These are phyloP conservation scores for Furcasterigmium sp. DNA, from an alignment of 2,329 filamentous ascomycete species.

Conservation along the genomic window DNA sequence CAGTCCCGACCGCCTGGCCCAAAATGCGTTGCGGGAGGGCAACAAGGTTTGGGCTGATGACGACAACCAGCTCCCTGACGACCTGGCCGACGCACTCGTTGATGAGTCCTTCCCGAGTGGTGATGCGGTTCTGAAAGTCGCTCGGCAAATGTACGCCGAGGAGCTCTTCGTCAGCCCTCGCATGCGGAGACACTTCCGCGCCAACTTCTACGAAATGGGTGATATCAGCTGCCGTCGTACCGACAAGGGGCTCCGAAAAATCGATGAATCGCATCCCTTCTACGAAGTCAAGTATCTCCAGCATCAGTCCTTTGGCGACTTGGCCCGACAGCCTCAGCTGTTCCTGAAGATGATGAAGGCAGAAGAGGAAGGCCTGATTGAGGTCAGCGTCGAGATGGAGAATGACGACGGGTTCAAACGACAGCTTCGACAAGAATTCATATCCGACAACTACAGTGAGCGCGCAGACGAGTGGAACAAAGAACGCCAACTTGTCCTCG, in stretches of 20 bases:
- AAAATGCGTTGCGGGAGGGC: conserved; percentile 75
- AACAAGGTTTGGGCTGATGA: conserved; percentile 83
- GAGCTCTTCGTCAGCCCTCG: conserved; percentile 84
- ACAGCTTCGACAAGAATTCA: conserved; percentile 75
- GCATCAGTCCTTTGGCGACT: conserved; percentile 77
- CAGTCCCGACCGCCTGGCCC: conserved; percentile 79
- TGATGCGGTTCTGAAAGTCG: conserved; percentile 69
- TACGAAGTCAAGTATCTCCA: conserved; percentile 97
- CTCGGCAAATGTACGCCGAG: conserved; percentile 84
- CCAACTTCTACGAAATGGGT: conserved; percentile 77
- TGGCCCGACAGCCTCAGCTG: conserved; percentile 78
- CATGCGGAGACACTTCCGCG: conserved; percentile 81
- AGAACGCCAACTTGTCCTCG: conserved; percentile 78
- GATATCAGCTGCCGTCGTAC: conserved; percentile 85
- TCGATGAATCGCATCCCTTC: conserved; percentile 91
- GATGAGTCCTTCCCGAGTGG: conserved; percentile 71
- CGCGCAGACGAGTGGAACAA: conserved; percentile 93
- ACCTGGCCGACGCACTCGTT: conserved; percentile 76
- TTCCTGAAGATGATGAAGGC: conserved; percentile 97
- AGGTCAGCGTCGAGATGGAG: conserved; percentile 75
- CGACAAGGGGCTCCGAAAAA: conserved; percentile 88
- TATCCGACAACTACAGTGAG: conserved; percentile 93
- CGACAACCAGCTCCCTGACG: conserved; percentile 70
- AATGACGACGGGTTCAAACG: conserved; percentile 71
- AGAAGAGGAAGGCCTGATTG: conserved; percentile 87